Conservation (phyloP, 805 yeast species). For the Lachancea mirantina region DNA sequence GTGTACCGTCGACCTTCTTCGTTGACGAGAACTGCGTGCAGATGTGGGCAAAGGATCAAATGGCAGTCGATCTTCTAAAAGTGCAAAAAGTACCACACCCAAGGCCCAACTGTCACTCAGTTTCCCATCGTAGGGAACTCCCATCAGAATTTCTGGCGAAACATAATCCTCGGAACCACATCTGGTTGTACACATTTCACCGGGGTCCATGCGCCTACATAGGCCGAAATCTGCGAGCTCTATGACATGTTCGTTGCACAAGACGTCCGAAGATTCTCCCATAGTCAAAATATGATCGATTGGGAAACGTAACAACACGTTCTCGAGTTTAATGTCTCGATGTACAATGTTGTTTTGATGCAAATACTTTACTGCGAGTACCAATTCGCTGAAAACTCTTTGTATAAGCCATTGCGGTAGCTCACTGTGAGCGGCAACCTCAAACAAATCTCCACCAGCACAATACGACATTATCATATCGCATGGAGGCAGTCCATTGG, state of each 20-base stretch:
- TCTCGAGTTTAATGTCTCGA: constrained; percentile 88
- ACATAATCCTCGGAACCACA: constrained; percentile 98
- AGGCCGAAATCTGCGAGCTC: constrained; percentile 86
- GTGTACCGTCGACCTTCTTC: constrained; percentile 54
- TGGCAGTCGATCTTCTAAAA: constrained; percentile 82
- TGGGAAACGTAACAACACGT: constrained; percentile 47
- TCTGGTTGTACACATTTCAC: constrained; percentile 66
- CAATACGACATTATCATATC: constrained; percentile 67
- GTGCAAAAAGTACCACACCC: constrained; percentile 82
- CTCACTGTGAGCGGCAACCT: constrained; percentile 44
- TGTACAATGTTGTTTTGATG: constrained; percentile 70
- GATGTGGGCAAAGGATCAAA: constrained; percentile 75
- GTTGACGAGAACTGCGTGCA: constrained; percentile 28
- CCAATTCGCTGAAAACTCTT: constrained; percentile 63
- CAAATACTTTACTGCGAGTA: constrained; percentile 61
- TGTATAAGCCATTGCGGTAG: constrained; percentile 46
- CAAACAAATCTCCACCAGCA: constrained; percentile 78
- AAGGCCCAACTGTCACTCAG: constrained; percentile 92
- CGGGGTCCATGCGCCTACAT: constrained; percentile 58
- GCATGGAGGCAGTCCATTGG: constrained; percentile 26
- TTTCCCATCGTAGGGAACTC: constrained; percentile 84
- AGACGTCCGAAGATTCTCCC: constrained; percentile 24
- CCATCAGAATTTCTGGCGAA: constrained; percentile 88
- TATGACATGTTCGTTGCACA: constrained; percentile 31
- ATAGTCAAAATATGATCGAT: constrained; percentile 27